Percentiles rank a stretch among this genome's conserved stretches.
phyloP scores from a whole-genome alignment of 2,329 filamentous ascomycete species.

The Alternaria longipes region DNA sequence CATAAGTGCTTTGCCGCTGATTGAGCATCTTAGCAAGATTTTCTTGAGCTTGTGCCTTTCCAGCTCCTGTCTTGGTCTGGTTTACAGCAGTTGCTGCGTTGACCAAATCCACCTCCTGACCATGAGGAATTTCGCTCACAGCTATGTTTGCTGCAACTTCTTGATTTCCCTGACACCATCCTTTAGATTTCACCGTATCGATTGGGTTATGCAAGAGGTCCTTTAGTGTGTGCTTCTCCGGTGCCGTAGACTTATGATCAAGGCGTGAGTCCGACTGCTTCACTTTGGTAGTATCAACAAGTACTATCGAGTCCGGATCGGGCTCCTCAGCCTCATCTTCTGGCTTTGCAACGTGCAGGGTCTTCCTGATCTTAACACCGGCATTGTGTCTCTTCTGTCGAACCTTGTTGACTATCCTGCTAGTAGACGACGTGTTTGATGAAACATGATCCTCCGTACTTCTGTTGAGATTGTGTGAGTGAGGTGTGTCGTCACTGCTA shows the following conservation, averaged over 20 bases:
- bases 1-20: constrained; percentile 44
- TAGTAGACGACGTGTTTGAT: constrained; percentile 15
- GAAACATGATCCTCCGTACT: neutral
- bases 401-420: constrained; percentile 24
- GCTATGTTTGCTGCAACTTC: constrained; percentile 40
- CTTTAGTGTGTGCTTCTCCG: constrained; percentile 35
- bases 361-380: constrained; percentile 33
- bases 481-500: constrained; percentile 35
- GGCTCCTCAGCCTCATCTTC: constrained; percentile 21
- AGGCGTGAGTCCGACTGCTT: constrained; percentile 32
- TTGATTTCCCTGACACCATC: constrained; percentile 30
- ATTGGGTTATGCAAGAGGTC: constrained; percentile 39
- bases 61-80: constrained; percentile 20
- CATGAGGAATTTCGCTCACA: constrained; percentile 57
- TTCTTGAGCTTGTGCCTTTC: constrained; percentile 28
- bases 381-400: constrained; percentile 33
- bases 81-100: constrained; percentile 41
- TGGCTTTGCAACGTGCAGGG: constrained; percentile 33
- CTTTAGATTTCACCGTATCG: constrained; percentile 34
- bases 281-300: constrained; percentile 22
- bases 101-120: constrained; percentile 49
- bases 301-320: constrained; percentile 14
- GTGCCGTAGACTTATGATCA: constrained; percentile 19
- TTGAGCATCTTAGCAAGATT: constrained; percentile 33
- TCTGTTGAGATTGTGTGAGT: neutral